A percentile compares a stretch with the other conserved stretches of the same genome.
phyloP scores from a whole-genome alignment of 1,284 basidiomycete species.

The Pterulicium gracile region DNA sequence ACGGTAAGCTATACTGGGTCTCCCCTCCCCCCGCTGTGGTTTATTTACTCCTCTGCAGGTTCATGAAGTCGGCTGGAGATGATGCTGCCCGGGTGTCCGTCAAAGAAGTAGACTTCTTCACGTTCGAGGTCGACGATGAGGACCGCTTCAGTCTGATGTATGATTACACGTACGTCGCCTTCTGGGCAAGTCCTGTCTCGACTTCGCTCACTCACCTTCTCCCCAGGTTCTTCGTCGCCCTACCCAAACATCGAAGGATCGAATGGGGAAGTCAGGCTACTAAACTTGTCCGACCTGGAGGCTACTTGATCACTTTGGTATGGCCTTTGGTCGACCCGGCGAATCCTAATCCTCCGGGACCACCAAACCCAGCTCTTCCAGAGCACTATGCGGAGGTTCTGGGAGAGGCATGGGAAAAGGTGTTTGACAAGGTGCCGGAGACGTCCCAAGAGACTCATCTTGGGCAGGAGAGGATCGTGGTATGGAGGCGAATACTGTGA shows the following conservation, averaged over 20 bases:
- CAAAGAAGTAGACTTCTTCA: conserved; percentile 44
- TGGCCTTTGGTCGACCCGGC: conserved; percentile 43
- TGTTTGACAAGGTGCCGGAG: conserved; percentile 40
- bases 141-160: conserved; percentile 46
- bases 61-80: conserved; percentile 6
- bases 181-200: neutral
- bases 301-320: conserved; percentile 48
- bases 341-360: conserved; percentile 32
- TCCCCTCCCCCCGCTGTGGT: neutral
- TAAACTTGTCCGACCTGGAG: conserved; percentile 43
- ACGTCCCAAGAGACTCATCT: conserved; percentile 26
- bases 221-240: conserved; percentile 60
- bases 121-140: conserved; percentile 23
- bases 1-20: conserved; percentile 23
- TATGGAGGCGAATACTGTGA: conserved; percentile 30
- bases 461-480: conserved; percentile 36
- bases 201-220: neutral
- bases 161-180: conserved; percentile 51
- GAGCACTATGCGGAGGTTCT: conserved; percentile 49
- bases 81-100: conserved; percentile 22
- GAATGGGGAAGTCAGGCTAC: conserved; percentile 53
- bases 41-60: conserved; percentile 3
- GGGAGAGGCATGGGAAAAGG: conserved; percentile 40
- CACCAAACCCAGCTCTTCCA: conserved; percentile 50
- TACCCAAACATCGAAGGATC: conserved; percentile 40